Conservation (phyloP, 2,329 filamentous ascomycete genomes). For the Penicillium hordei region DNA sequence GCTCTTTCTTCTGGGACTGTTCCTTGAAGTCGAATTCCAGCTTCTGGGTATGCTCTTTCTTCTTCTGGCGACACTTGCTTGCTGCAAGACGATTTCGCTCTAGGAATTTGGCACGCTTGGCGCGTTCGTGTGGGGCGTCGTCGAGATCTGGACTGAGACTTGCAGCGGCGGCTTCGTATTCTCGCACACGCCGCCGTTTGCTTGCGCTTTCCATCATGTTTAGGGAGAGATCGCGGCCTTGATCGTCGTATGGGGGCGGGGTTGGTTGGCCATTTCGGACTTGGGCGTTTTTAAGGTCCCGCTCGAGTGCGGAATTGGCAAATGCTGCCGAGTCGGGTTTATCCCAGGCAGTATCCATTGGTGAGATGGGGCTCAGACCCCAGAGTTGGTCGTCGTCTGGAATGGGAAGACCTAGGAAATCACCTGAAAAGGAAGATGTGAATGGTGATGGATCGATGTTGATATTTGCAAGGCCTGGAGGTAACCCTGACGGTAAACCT, state of each 20-base stretch:
- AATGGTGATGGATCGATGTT: constrained; percentile 7
- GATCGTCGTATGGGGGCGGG: constrained; percentile 37
- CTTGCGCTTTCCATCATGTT: constrained; percentile 18
- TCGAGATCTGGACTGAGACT: constrained; percentile 27
- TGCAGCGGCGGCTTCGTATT: constrained; percentile 12
- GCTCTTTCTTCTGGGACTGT: constrained; percentile 35
- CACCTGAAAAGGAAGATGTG: constrained; percentile 26
- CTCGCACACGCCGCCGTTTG: constrained; percentile 24
- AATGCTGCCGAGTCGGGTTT: constrained; percentile 29
- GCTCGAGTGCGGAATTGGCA: constrained; percentile 28
- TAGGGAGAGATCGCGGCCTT: constrained; percentile 18
- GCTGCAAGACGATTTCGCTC: constrained; percentile 61
- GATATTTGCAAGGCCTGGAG: not conserved
- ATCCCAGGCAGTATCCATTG: constrained; percentile 28
- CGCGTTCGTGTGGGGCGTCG: constrained; percentile 29
- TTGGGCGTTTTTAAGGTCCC: constrained; percentile 36
- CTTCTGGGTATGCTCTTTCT: constrained; percentile 57
- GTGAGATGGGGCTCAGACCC: constrained; percentile 33
- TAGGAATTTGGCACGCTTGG: constrained; percentile 53
- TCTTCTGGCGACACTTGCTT: constrained; percentile 63
- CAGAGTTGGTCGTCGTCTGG: constrained; percentile 35
- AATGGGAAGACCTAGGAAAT: constrained; percentile 32
- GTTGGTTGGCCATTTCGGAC: constrained; percentile 42
- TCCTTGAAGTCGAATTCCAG: constrained; percentile 48
- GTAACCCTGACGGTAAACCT: not conserved